These are phyloP conservation scores for Colletotrichum orbiculare DNA, from an alignment of 2,329 filamentous ascomycete genomes.

Conservation along the genomic window DNA sequence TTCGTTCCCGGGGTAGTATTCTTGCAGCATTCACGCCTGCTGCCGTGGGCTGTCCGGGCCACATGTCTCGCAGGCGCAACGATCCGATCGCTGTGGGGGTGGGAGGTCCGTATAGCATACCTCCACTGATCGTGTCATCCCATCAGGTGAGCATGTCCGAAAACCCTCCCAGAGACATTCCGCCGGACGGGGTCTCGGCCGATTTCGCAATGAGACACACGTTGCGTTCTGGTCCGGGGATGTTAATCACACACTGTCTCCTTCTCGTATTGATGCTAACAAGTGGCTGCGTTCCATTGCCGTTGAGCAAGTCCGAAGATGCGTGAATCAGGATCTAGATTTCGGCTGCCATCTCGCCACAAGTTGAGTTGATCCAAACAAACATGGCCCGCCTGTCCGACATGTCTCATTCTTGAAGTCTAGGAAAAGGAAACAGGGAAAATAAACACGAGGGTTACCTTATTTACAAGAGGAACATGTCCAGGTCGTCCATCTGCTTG, in stretches of 20 bases:
- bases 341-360: slow-evolving; percentile 5
- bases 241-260: too few species aligned
- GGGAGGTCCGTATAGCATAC: neutral
- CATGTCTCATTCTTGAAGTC: too few species aligned
- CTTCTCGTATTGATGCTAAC: too few species aligned
- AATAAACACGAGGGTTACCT: neutral
- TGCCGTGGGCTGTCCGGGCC: neutral
- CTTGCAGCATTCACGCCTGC: neutral
- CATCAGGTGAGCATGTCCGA: neutral
- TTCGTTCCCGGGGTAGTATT: too few species aligned
- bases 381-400: too few species aligned
- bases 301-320: too few species aligned
- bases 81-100: slow-evolving; percentile 4
- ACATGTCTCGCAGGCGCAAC: slow-evolving; percentile 16
- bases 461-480: slow-evolving; percentile 35
- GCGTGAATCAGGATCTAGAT: neutral
- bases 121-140: too few species aligned
- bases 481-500: slow-evolving; percentile 33
- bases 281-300: too few species aligned
- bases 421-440: neutral
- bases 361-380: neutral
- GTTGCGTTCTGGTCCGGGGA: too few species aligned
- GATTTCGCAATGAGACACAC: too few species aligned
- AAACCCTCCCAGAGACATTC: too few species aligned
- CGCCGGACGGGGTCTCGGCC: too few species aligned